These are phyloP conservation scores for Tolypocladium amazonense DNA, from an alignment of 2,329 filamentous ascomycete species.

Conservation along the genomic window DNA sequence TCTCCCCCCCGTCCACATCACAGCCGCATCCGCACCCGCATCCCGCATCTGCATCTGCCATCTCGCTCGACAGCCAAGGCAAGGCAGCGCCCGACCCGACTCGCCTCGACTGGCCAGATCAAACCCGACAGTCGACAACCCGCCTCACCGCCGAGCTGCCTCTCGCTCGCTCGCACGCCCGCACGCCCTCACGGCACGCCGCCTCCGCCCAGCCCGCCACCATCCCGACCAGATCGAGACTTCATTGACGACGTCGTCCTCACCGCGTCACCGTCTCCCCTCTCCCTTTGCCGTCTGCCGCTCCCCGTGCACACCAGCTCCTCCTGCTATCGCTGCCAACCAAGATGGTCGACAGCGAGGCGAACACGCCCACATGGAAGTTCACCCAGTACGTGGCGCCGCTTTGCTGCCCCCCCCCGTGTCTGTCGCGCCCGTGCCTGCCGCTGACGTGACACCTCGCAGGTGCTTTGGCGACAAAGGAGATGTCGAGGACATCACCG, in stretches of 20 bases:
- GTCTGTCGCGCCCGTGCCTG: slow-evolving; percentile 5
- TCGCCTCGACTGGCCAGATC: slow-evolving; percentile 2
- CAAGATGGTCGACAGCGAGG: slow-evolving; percentile 95
- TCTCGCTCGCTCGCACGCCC: neutral
- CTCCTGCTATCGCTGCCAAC: slow-evolving; percentile 20
- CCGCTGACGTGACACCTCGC: slow-evolving; percentile 12
- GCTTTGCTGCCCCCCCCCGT: neutral
- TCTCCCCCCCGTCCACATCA: slow-evolving; percentile 8
- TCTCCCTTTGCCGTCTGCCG: neutral
- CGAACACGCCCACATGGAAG: slow-evolving; percentile 95
- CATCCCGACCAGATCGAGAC: neutral
- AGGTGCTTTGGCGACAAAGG: slow-evolving; percentile 99
- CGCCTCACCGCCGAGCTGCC: neutral
- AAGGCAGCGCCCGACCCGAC: slow-evolving; percentile 4
- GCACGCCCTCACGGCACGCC: neutral
- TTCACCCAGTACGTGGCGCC: slow-evolving; percentile 80
- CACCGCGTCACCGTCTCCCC: neutral
- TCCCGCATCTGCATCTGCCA: slow-evolving; percentile 1
- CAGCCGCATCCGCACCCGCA: slow-evolving; percentile 3
- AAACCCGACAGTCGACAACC: neutral
- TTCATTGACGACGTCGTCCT: neutral
- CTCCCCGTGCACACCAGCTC: slow-evolving; percentile 11
- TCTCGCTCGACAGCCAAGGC: slow-evolving; percentile 4
- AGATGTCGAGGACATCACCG: slow-evolving; percentile 97
- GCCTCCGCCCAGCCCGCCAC: neutral